These are phyloP conservation scores for Coemansia sp. DNA, from an alignment of 371 early-diverging fungal genomes.

Conservation along the genomic window DNA sequence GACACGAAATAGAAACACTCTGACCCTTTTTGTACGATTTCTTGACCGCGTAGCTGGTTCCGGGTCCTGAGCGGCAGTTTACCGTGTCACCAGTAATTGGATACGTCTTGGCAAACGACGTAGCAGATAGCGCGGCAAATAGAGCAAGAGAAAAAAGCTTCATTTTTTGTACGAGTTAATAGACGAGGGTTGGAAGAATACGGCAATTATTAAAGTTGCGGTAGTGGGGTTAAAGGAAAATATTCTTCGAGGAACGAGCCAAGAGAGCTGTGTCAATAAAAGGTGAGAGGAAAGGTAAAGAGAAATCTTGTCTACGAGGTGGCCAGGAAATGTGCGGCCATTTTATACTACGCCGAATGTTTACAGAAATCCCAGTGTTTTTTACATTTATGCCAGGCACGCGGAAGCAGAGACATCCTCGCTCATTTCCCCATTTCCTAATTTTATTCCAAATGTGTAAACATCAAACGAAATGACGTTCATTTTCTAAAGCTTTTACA, in stretches of 20 bases:
- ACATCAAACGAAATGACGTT: no score
- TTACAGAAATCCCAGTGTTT: no score
- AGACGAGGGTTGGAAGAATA: not conserved
- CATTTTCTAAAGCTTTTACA: not conserved
- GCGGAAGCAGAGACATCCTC: no score
- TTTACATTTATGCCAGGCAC: no score
- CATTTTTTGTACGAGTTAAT: constrained; percentile 5
- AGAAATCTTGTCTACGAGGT: no score
- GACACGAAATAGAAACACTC: constrained; percentile 21
- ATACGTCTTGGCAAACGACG: constrained; percentile 7
- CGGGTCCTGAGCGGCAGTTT: constrained; percentile 31
- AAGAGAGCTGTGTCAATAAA: not conserved
- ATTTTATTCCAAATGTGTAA: no score
- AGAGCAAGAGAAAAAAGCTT: constrained; percentile 14
- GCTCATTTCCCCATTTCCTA: no score
- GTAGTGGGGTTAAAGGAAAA: not conserved
- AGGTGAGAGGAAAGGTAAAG: no score
- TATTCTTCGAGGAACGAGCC: not conserved
- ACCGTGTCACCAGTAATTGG: constrained; percentile 18
- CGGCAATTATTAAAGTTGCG: not conserved
- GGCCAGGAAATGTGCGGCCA: no score
- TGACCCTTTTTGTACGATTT: constrained; percentile 21
- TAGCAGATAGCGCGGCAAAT: constrained; percentile 2
- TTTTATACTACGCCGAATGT: no score
- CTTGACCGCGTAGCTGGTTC: constrained; percentile 23